Evolutionary conservation across 139 green algal species (phyloP), one percentile per base, ranked within the genome.

Genomic region (Ostreobium quekettii): DNA sequence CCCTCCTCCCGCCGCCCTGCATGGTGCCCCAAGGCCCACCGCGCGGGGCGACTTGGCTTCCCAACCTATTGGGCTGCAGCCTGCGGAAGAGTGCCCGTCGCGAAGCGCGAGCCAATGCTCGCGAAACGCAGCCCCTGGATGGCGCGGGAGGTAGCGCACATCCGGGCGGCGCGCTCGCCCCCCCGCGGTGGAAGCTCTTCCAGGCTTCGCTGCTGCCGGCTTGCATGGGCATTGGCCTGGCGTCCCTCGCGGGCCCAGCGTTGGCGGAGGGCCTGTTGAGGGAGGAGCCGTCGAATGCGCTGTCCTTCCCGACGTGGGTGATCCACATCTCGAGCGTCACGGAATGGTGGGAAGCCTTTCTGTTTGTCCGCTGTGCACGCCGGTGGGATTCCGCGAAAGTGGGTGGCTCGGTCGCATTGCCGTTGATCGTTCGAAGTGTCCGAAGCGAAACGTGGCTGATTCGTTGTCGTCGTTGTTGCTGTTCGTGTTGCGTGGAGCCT

Each of bases 271-370:
- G 19, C 15, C 19, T 53, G 19, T 31, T 84, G 15, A 70, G 73
- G 15, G 11, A 31, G 11, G 94, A 99, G 72, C 94, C 93, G 0
- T 61, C 82, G 24, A 99, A 99, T 60, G 94, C 94, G 0, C 84
- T 99, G 0, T 96, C 86, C 0, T 67, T 99, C n/a, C 93, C 93
- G 1, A 99, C 94, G 0, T 99, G 94, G 94, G 87, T 85, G 2
- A 90, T 99, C n/a, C 94, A 99, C 71, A 79, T 90, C 26, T 92
- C 88, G 8, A 87, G 76, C 35, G 85, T 93, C 0, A 49, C 83
- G 0, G 89, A 96, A 60, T 89, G 81, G 81, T 74, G 57, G 42
- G 42, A 11, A 53, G 15, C 42, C 42, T 19, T 53, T 11, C 42
- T 53, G 11, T 19, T 26, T 53, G 15, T 53, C 42, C 15, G 11